These are phyloP conservation scores for Sclerotinia spermophila DNA, from an alignment of 2,329 filamentous ascomycete species.

Conservation along the genomic window DNA sequence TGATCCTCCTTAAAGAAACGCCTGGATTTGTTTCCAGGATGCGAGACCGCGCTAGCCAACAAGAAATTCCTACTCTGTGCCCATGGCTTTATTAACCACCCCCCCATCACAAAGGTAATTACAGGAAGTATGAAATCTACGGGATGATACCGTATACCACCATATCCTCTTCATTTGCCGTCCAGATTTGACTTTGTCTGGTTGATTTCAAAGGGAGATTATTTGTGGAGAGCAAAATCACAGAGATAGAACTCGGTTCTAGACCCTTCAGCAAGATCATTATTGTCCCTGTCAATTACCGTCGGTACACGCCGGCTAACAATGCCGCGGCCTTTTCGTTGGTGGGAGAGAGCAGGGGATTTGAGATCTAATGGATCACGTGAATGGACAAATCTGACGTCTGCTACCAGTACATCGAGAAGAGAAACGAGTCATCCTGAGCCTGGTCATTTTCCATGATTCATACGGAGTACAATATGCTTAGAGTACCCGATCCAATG, in stretches of 20 bases:
- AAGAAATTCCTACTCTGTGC: too few species aligned
- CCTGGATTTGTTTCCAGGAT: neutral
- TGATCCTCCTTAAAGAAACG: neutral
- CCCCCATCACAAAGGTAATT: neutral
- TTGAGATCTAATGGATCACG: neutral
- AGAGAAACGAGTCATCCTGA: neutral
- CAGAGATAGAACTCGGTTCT: neutral
- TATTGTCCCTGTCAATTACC: neutral
- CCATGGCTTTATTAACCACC: neutral
- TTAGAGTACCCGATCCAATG: neutral
- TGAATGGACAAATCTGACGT: neutral
- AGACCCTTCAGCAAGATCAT: neutral
- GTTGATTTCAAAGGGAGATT: neutral
- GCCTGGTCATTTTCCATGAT: neutral
- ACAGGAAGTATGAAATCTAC: neutral
- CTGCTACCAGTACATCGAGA: neutral
- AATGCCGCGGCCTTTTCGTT: neutral
- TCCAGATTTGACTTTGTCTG: neutral
- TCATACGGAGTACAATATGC: neutral
- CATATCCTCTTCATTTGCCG: neutral
- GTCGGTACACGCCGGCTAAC: neutral
- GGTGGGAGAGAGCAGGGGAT: neutral
- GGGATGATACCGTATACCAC: too few species aligned
- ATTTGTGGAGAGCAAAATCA: neutral
- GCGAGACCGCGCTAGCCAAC: neutral